These are phyloP conservation scores for Oxytropis ochrocephala DNA, from an alignment of 306 rosid genomes.

Conservation along the genomic window DNA sequence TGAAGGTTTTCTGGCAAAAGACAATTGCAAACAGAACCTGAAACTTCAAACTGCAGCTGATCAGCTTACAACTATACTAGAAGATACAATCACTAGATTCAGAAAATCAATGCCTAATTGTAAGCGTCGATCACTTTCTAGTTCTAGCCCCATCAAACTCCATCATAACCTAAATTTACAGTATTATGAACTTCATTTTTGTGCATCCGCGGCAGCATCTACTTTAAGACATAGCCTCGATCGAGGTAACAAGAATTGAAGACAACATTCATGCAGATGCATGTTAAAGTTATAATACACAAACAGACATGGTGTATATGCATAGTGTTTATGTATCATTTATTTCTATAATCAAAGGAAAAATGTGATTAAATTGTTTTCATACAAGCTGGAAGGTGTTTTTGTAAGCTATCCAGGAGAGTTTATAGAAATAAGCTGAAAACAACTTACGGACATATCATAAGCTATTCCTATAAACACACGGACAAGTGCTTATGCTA, in stretches of 20 bases:
- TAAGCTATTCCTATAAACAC: no score
- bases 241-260: no score
- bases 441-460: no score
- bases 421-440: no score
- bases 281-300: not conserved
- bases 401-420: no score
- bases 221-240: no score
- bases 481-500: no score
- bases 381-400: no score
- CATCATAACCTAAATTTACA: not conserved
- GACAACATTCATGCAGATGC: not conserved
- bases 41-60: conserved; percentile 30
- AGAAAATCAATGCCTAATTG: not conserved
- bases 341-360: no score
- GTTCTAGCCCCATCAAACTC: not conserved
- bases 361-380: no score
- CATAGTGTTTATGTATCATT: no score
- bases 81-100: not conserved
- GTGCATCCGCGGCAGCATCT: not conserved
- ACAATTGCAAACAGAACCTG: conserved; percentile 97
- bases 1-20: conserved; percentile 93
- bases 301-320: no score
- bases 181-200: not conserved
- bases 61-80: conserved; percentile 30
- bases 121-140: not conserved